Conservation (phyloP, 1,284 basidiomycete species). For the Cryptococcus neoformans region DNA sequence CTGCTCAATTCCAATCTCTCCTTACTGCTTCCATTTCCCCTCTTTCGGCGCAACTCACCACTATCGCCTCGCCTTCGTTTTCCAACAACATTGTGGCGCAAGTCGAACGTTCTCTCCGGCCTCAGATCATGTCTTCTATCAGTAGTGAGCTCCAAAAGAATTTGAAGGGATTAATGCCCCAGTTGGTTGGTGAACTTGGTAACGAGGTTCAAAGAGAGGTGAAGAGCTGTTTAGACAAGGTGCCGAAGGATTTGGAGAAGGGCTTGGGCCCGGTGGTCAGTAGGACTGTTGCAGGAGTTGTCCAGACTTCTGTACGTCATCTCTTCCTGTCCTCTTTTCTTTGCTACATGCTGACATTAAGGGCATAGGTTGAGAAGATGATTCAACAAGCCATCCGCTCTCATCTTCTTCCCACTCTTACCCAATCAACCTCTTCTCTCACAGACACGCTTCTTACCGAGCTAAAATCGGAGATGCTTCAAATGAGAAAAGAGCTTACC, state of each 20-base stretch:
- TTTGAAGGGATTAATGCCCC: neutral
- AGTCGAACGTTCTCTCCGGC: no score
- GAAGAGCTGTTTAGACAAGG: neutral
- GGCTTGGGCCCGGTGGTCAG: conserved; percentile 22
- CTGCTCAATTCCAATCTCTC: neutral
- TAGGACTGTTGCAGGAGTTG: conserved; percentile 20
- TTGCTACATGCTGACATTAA: neutral
- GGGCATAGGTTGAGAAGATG: neutral
- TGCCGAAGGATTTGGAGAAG: conserved; percentile 26
- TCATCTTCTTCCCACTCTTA: conserved; percentile 18
- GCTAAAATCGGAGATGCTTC: conserved; percentile 38
- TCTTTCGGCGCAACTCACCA: neutral
- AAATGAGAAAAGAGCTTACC: conserved; percentile 28
- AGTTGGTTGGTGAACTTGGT: neutral
- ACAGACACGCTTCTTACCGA: conserved; percentile 32
- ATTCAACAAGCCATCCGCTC: conserved; percentile 14
- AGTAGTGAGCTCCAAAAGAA: neutral
- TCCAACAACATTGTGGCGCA: neutral
- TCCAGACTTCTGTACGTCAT: conserved; percentile 22
- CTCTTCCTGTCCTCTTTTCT: neutral
- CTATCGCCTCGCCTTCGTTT: neutral
- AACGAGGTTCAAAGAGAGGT: neutral
- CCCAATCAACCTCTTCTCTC: conserved; percentile 16
- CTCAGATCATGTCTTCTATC: no score
- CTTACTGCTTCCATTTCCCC: neutral